A percentile compares a stretch with the other conserved stretches of the same genome.
Conservation (phyloP, 306 rosid genomes). For the Acmispon strigosus region DNA sequence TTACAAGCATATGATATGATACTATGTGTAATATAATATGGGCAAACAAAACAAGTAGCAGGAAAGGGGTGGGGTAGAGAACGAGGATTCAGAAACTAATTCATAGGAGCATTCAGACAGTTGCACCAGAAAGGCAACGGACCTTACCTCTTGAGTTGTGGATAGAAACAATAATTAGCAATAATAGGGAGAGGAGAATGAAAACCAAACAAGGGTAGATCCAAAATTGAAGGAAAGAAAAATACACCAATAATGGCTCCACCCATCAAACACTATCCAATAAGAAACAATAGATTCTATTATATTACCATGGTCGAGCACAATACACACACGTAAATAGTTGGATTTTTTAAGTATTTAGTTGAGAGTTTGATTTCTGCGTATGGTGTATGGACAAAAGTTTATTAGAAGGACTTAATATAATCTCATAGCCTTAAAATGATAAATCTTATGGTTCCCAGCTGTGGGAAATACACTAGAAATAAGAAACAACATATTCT, state of each 20-base stretch:
- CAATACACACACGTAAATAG: too few species aligned
- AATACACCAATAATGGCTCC: constrained; percentile 22
- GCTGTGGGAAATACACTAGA: too few species aligned
- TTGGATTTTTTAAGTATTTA: too few species aligned
- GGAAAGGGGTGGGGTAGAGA: background rate
- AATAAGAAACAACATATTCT: too few species aligned
- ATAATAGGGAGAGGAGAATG: constrained; percentile 35
- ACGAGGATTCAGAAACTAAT: background rate
- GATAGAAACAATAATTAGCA: constrained; percentile 48
- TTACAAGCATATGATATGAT: background rate
- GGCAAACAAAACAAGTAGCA: background rate
- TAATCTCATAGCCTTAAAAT: too few species aligned
- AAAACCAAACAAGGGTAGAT: constrained; percentile 36
- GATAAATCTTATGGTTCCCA: too few species aligned
- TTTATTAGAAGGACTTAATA: too few species aligned
- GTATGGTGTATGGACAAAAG: too few species aligned
- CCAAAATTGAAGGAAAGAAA: constrained; percentile 23
- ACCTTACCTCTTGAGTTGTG: constrained; percentile 16
- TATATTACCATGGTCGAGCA: too few species aligned
- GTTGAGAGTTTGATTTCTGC: too few species aligned
- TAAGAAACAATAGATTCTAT: background rate
- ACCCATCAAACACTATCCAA: constrained; percentile 24
- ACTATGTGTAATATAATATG: background rate
- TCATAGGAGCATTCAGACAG: constrained; percentile 15
- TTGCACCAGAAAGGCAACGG: constrained; percentile 19